These are phyloP conservation scores for Geoglossum cookeanum DNA, from an alignment of 2,329 filamentous ascomycete genomes.

Conservation along the genomic window DNA sequence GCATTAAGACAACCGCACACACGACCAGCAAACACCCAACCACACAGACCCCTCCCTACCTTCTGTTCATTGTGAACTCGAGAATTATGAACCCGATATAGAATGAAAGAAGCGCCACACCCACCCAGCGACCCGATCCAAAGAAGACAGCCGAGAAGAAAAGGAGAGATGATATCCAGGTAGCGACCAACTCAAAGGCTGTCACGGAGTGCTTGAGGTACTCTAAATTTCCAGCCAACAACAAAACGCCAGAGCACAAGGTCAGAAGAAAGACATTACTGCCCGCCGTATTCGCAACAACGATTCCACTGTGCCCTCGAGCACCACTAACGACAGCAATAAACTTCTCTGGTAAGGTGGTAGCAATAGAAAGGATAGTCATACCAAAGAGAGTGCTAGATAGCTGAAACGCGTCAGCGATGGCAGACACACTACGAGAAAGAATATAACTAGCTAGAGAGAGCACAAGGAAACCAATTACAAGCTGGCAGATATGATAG, in stretches of 20 bases:
- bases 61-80: not conserved
- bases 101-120: slow-evolving; percentile 14
- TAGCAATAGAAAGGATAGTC: slow-evolving; percentile 30
- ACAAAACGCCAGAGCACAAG: slow-evolving; percentile 27
- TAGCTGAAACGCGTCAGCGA: slow-evolving; percentile 23
- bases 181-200: slow-evolving; percentile 16
- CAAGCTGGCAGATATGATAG: slow-evolving; percentile 24
- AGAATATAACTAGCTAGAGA: slow-evolving; percentile 30
- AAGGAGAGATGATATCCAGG: slow-evolving; percentile 15
- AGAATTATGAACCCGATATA: slow-evolving; percentile 16
- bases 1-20: too few relatives aligned
- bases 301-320: slow-evolving; percentile 28
- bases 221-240: slow-evolving; percentile 13
- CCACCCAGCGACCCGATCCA: slow-evolving; percentile 18
- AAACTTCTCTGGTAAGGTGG: slow-evolving; percentile 34
- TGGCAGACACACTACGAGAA: slow-evolving; percentile 23
- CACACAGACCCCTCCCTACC: too few relatives aligned
- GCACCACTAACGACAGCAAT: slow-evolving; percentile 29
- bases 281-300: slow-evolving; percentile 33
- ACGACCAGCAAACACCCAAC: too few relatives aligned
- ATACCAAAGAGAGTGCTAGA: slow-evolving; percentile 29
- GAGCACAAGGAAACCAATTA: slow-evolving; percentile 25
- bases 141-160: slow-evolving; percentile 17
- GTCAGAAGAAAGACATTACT: slow-evolving; percentile 36
- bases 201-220: slow-evolving; percentile 13